Evolutionary conservation across 345 rosid genomes (phyloP).

Genomic region (Pseudoturritis turrita): DNA sequence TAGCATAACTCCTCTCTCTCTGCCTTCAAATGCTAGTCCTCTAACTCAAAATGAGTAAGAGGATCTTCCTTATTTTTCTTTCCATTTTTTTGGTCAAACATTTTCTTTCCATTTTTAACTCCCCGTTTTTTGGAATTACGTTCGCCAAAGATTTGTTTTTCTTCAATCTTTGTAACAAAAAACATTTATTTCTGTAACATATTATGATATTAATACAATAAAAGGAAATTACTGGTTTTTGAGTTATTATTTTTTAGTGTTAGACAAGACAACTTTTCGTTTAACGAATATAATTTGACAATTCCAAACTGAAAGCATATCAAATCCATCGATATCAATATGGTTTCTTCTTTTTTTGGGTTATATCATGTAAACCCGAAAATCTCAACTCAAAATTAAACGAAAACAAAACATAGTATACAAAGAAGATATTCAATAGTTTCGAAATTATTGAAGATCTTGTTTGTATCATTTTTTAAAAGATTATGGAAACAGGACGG

Average conservation of each 20-base stretch:
- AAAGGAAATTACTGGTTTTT: neutral
- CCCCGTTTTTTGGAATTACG: neutral
- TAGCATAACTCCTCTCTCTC: neutral
- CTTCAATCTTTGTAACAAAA: neutral
- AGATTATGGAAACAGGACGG: neutral
- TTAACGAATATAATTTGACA: neutral
- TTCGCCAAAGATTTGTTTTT: neutral
- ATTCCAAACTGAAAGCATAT: neutral
- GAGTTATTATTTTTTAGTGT: too few relatives aligned
- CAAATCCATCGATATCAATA: neutral
- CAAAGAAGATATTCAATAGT: too few relatives aligned
- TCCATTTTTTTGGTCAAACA: too few relatives aligned
- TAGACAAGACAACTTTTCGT: too few relatives aligned
- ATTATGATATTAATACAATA: neutral
- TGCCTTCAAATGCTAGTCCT: neutral
- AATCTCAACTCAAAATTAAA: neutral
- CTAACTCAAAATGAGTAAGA: neutral
- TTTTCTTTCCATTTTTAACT: constrained; percentile 4
- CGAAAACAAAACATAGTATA: too few relatives aligned
- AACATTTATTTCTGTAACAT: neutral
- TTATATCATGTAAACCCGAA: neutral
- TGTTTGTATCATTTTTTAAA: neutral
- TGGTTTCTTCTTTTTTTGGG: too few relatives aligned
- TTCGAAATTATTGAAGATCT: neutral
- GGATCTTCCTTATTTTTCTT: neutral